These are phyloP conservation scores for Talaromyces sp. DNA, from an alignment of 2,329 filamentous ascomycete species.

Conservation along the genomic window DNA sequence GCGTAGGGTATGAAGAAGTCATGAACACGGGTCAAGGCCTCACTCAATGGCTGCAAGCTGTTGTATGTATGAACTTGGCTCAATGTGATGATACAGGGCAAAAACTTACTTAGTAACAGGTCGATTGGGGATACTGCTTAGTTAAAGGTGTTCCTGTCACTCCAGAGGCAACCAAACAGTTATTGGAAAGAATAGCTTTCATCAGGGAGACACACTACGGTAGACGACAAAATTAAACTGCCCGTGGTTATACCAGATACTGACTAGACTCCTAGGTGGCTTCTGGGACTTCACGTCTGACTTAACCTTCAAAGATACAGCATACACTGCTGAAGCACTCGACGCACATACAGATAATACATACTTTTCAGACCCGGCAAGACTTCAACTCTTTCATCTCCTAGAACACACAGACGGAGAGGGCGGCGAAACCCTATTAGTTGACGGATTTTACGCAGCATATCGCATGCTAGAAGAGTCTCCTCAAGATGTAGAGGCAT, in stretches of 20 bases:
- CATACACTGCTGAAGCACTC: conserved; percentile 81
- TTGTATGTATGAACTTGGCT: conserved; percentile 37
- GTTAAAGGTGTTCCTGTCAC: conserved; percentile 64
- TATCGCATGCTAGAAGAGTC: conserved; percentile 52
- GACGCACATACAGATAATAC: conserved; percentile 89
- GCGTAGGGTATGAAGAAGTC: conserved; percentile 56
- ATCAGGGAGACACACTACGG: conserved; percentile 91
- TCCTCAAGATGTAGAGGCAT: conserved; percentile 51
- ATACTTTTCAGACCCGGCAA: conserved; percentile 89
- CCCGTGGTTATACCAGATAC: not conserved
- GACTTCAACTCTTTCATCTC: conserved; percentile 88
- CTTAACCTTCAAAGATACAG: conserved; percentile 79
- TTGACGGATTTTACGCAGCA: conserved; percentile 79
- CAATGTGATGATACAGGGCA: not conserved
- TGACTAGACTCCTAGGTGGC: conserved; percentile 41
- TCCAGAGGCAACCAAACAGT: conserved; percentile 65
- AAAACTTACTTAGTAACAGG: conserved; percentile 45
- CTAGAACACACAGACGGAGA: conserved; percentile 63
- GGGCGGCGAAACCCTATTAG: conserved; percentile 74
- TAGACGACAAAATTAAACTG: conserved; percentile 27
- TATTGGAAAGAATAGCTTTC: conserved; percentile 77
- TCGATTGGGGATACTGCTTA: conserved; percentile 67
- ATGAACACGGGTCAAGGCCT: conserved; percentile 56
- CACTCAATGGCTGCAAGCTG: conserved; percentile 57
- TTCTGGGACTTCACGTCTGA: conserved; percentile 88